A percentile compares a stretch with the other conserved stretches of the same genome.
Evolutionary conservation across 2,329 filamentous ascomycete genomes (phyloP).

Genomic region (Diaporthe velutina): DNA sequence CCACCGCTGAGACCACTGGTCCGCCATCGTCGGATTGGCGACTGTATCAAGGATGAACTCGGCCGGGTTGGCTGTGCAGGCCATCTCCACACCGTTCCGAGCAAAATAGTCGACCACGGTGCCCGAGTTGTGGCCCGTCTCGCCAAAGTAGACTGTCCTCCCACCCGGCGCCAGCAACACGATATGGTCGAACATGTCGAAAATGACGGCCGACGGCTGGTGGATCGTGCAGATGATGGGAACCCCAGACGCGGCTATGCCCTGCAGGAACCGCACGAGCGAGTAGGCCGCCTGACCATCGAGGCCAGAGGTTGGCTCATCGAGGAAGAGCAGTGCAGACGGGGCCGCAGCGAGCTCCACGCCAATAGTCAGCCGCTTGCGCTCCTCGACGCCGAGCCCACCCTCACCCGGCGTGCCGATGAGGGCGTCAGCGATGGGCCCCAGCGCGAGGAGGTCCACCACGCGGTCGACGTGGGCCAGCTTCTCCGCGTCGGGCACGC

Average conservation of each 20-base stretch:
- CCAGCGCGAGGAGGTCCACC: slow-evolving; percentile 74
- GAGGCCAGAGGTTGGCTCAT: slow-evolving; percentile 81
- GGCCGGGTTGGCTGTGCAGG: slow-evolving; percentile 75
- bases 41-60: slow-evolving; percentile 80
- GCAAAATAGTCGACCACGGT: slow-evolving; percentile 75
- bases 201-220: slow-evolving; percentile 57
- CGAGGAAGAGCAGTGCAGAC: slow-evolving; percentile 78
- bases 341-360: slow-evolving; percentile 81
- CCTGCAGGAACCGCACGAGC: slow-evolving; percentile 77
- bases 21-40: slow-evolving; percentile 57
- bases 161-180: slow-evolving; percentile 67
- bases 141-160: slow-evolving; percentile 68
- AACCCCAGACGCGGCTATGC: slow-evolving; percentile 62
- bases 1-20: background rate
- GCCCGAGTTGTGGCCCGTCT: slow-evolving; percentile 63
- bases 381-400: slow-evolving; percentile 58
- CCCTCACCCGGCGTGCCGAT: slow-evolving; percentile 77
- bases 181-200: slow-evolving; percentile 63
- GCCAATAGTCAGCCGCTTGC: slow-evolving; percentile 76
- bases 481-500: slow-evolving; percentile 74
- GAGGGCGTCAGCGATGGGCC: slow-evolving; percentile 75
- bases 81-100: slow-evolving; percentile 72
- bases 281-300: slow-evolving; percentile 81
- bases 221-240: slow-evolving; percentile 59
- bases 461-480: slow-evolving; percentile 82